These are phyloP conservation scores for Skeletonema grethae DNA, from an alignment of 108 stramenopile genomes.

Conservation along the genomic window DNA sequence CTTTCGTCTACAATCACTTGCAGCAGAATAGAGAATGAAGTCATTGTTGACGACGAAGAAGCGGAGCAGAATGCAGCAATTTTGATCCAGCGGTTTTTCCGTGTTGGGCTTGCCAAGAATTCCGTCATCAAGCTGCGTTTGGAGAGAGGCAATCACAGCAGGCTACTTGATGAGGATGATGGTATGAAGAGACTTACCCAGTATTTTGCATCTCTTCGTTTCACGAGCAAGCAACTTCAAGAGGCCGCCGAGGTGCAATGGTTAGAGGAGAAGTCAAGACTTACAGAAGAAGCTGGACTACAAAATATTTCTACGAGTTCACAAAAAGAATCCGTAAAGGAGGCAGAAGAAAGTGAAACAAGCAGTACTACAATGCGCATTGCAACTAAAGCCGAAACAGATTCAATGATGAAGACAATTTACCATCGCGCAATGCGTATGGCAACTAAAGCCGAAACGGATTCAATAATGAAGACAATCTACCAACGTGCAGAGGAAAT, in stretches of 20 bases:
- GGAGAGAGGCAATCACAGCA: background rate
- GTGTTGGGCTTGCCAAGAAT: background rate
- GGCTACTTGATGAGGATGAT: background rate
- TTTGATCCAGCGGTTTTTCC: background rate
- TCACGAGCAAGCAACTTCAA: background rate
- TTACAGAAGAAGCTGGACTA: background rate
- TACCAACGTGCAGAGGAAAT: constrained; percentile 26
- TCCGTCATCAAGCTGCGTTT: background rate
- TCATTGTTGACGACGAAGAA: background rate
- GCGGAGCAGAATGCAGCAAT: background rate
- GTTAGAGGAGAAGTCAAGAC: background rate
- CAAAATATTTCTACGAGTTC: background rate
- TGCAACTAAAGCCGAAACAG: too few species aligned
- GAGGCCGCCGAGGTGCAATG: background rate
- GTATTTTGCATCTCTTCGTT: background rate
- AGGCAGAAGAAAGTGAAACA: background rate
- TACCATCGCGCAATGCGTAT: background rate
- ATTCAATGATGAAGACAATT: too few species aligned
- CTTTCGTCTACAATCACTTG: background rate
- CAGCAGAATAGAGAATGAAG: background rate
- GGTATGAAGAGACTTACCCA: background rate
- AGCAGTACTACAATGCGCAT: background rate
- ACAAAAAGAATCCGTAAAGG: background rate
- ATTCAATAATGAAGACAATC: constrained; percentile 18
- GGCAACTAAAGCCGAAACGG: background rate